Percentiles rank a stretch among this genome's conserved stretches.
Evolutionary conservation across 306 rosid species (phyloP).

Genomic region (Acacia confusa): DNA sequence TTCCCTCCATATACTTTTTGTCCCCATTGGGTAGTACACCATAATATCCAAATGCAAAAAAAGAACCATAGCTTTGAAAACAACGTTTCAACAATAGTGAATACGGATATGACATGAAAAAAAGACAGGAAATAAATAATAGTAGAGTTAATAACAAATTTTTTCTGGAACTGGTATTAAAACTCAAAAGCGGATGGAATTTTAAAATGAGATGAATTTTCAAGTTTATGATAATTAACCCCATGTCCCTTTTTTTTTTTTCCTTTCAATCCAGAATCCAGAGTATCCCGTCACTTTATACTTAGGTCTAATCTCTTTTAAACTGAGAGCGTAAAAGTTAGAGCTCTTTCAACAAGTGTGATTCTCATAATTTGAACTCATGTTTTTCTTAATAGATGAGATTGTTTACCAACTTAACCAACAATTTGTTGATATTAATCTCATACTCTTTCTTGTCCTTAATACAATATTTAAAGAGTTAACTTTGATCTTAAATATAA

Average conservation of each 20-base stretch:
- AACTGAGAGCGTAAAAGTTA: too few relatives aligned
- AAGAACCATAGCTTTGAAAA: constrained; percentile 9
- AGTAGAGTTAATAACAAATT: not conserved
- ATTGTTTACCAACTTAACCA: too few relatives aligned
- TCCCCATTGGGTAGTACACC: not conserved
- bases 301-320: too few relatives aligned
- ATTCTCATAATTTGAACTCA: too few relatives aligned
- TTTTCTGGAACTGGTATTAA: not conserved
- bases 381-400: too few relatives aligned
- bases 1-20: not conserved
- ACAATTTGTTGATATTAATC: too few relatives aligned
- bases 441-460: too few relatives aligned
- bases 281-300: too few relatives aligned
- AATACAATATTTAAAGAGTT: too few relatives aligned
- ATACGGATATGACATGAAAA: not conserved
- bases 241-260: not conserved
- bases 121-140: not conserved
- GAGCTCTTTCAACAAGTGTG: too few relatives aligned
- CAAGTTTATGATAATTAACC: not conserved
- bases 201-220: not conserved
- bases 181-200: not conserved
- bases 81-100: not conserved
- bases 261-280: too few relatives aligned
- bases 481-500: too few relatives aligned
- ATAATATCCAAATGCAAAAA: constrained; percentile 32